A percentile compares a stretch with the other conserved stretches of the same genome.
phyloP scores from a whole-genome alignment of 352 stramenopile species.

The Thalassiosira livingstoniorum region DNA sequence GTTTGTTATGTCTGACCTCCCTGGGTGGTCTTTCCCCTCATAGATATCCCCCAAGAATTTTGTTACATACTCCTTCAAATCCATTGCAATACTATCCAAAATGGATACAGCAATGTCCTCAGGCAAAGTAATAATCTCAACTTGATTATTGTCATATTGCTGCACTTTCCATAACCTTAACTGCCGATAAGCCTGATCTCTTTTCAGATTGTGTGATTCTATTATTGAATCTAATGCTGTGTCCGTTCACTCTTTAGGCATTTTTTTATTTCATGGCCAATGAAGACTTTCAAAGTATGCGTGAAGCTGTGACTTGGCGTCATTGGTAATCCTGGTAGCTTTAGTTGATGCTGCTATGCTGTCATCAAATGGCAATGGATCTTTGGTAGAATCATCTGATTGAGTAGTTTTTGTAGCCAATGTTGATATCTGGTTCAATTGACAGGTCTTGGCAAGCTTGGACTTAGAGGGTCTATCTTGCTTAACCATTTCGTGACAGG shows the following conservation, averaged over 20 bases:
- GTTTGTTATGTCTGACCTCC: background rate
- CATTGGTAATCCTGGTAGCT: background rate
- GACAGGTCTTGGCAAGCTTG: too few relatives aligned
- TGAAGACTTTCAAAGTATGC: conserved; percentile 19
- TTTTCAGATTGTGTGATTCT: conserved; percentile 5
- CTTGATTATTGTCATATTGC: conserved; percentile 13
- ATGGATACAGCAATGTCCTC: conserved; percentile 16
- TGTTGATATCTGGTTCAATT: too few relatives aligned
- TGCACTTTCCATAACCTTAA: conserved; percentile 13
- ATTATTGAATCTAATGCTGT: conserved; percentile 4
- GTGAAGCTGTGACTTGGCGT: conserved; percentile 16
- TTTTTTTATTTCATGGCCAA: conserved; percentile 24
- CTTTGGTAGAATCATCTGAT: too few relatives aligned
- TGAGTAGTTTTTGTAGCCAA: too few relatives aligned
- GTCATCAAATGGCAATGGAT: too few relatives aligned
- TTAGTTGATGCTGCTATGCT: background rate
- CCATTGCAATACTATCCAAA: conserved; percentile 11
- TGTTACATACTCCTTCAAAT: background rate
- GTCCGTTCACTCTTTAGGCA: conserved; percentile 3
- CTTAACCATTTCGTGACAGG: too few relatives aligned
- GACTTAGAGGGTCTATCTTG: too few relatives aligned
- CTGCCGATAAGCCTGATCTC: conserved; percentile 9
- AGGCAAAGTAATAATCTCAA: conserved; percentile 14
- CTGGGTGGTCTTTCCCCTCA: background rate
- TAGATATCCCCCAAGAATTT: background rate